Conservation (phyloP, 225 moss, liverwort and hornwort genomes). For the Polytrichum commune region DNA sequence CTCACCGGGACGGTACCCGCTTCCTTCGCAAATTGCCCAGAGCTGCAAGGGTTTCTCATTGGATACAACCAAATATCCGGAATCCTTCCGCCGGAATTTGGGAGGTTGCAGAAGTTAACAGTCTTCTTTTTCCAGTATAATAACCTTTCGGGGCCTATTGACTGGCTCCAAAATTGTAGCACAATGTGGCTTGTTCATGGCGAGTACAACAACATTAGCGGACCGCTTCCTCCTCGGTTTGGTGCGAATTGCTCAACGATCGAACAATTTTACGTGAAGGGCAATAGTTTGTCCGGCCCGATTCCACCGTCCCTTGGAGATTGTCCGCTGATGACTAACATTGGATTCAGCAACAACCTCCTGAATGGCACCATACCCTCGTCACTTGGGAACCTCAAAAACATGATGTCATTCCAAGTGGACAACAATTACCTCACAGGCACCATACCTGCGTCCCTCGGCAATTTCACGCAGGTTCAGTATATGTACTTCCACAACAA, state of each 20-base stretch:
- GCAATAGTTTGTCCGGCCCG: slow-evolving; percentile 30
- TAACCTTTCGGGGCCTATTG: slow-evolving; percentile 4
- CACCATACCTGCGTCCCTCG: slow-evolving; percentile 31
- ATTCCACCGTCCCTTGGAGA: slow-evolving; percentile 20
- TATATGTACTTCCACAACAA: slow-evolving; percentile 33
- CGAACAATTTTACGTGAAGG: slow-evolving; percentile 28
- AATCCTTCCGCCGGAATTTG: slow-evolving; percentile 25
- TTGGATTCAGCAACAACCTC: slow-evolving; percentile 68
- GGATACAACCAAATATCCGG: slow-evolving; percentile 24
- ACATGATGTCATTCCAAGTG: slow-evolving; percentile 54
- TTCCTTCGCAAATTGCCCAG: slow-evolving; percentile 23
- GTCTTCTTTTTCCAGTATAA: slow-evolving; percentile 29
- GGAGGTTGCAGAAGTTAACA: slow-evolving; percentile 21
- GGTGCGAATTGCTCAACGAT: slow-evolving; percentile 12
- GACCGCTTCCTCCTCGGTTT: slow-evolving; percentile 35
- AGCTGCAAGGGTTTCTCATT: slow-evolving; percentile 32
- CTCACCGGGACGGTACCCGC: slow-evolving; percentile 22
- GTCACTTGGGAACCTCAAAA: slow-evolving; percentile 31
- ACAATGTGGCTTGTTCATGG: slow-evolving; percentile 30
- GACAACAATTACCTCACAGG: slow-evolving; percentile 58
- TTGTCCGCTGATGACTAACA: slow-evolving; percentile 21
- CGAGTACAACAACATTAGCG: slow-evolving; percentile 27
- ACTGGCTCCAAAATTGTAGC: slow-evolving; percentile 29
- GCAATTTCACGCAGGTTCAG: slow-evolving; percentile 27
- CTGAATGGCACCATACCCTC: slow-evolving; percentile 55